Percentiles rank a stretch among this genome's conserved stretches.
Evolutionary conservation across 352 stramenopile genomes (phyloP).

Genomic region (Phytophthora chlamydospora): DNA sequence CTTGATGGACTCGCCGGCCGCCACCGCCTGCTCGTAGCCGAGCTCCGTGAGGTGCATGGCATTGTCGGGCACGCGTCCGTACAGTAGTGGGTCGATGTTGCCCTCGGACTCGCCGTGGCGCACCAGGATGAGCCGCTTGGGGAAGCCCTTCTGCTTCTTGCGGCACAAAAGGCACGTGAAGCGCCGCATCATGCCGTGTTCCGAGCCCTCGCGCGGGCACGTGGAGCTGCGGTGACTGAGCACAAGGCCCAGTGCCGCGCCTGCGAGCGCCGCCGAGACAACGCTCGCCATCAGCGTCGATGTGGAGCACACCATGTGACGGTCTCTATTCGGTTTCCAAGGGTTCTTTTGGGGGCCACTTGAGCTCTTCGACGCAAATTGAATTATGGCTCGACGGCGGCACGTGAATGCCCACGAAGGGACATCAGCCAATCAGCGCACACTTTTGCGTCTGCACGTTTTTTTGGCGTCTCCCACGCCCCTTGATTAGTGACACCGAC

Average conservation of each 20-base stretch:
- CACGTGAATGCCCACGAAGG: constrained; percentile 6
- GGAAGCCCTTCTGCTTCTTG: constrained; percentile 52
- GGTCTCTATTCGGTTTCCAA: background rate
- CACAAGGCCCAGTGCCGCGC: constrained; percentile 47
- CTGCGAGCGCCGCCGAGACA: constrained; percentile 48
- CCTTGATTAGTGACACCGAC: background rate
- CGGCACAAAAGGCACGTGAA: constrained; percentile 52
- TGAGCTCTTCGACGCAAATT: constrained; percentile 25
- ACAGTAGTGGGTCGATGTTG: constrained; percentile 85
- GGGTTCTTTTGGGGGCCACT: constrained; percentile 12
- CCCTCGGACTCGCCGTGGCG: constrained; percentile 86
- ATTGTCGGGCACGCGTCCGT: constrained; percentile 80
- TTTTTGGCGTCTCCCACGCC: constrained; percentile 17
- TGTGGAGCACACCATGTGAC: constrained; percentile 53
- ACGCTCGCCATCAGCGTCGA: constrained; percentile 52
- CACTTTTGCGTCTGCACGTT: constrained; percentile 6
- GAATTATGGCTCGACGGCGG: constrained; percentile 21
- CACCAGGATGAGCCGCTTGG: constrained; percentile 85
- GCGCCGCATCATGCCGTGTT: constrained; percentile 30
- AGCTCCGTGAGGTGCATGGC: constrained; percentile 84
- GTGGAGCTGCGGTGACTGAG: constrained; percentile 22
- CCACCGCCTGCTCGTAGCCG: constrained; percentile 77
- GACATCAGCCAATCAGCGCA: constrained; percentile 11
- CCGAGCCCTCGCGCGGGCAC: constrained; percentile 20
- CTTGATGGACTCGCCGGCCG: constrained; percentile 74